A percentile compares a stretch with the other conserved stretches of the same genome.
Conservation (phyloP, 202 grass and related monocot genomes). For the Panicum hallii region DNA sequence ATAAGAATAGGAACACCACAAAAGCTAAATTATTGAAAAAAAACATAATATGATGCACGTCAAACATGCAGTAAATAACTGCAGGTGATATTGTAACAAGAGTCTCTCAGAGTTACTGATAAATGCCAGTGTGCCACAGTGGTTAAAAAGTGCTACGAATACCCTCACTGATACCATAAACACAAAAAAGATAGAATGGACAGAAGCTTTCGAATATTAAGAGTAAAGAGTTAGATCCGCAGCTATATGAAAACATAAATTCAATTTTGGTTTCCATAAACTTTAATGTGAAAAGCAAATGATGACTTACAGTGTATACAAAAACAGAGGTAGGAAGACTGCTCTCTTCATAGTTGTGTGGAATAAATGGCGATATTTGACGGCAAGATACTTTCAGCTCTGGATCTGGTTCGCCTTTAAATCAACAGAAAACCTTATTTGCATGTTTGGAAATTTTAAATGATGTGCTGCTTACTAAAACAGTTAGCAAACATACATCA, state of each 20-base stretch:
- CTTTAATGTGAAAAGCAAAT: conserved; percentile 31
- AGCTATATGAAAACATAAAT: conserved; percentile 16
- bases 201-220: conserved; percentile 23
- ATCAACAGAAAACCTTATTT: conserved; percentile 45
- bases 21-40: background rate
- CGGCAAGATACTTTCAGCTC: conserved; percentile 96
- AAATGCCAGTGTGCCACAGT: background rate
- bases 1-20: conserved; percentile 32
- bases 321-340: conserved; percentile 92
- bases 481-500: conserved; percentile 20
- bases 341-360: conserved; percentile 93
- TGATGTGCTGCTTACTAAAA: conserved; percentile 19
- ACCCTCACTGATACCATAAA: background rate
- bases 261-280: conserved; percentile 11
- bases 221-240: conserved; percentile 4
- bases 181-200: conserved; percentile 9
- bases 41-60: background rate
- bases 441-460: conserved; percentile 25
- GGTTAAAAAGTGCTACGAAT: background rate
- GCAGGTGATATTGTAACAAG: conserved; percentile 18
- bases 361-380: conserved; percentile 99
- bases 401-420: conserved; percentile 89
- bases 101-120: background rate
- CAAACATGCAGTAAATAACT: background rate
- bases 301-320: conserved; percentile 87